Base-by-base conservation (phyloP, 2,329 filamentous ascomycete species). In the Phyllosticta citrichinensis region DNA sequence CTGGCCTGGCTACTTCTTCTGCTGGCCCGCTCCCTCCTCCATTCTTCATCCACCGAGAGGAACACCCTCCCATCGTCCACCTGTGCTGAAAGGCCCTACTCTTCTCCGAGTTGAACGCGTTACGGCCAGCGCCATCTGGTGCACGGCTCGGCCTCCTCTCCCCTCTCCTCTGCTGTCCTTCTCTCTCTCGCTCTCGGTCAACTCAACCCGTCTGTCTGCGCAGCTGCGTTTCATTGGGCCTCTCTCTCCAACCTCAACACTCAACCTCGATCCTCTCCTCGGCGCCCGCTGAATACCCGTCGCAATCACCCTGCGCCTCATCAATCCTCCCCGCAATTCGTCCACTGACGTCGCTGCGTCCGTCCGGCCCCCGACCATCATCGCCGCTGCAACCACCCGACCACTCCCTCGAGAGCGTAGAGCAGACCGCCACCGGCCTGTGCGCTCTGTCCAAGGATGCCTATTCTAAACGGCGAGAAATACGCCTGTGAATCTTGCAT, bases 401-500 rank as follows among this genome's bases (percentile, higher is more conserved):
- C 52, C 24, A n/a, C 56, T 40, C 10, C 60, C 56, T 61, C 19
- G 58, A 62, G 52, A 62, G 60, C 56, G 56, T 55, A 52, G 51
- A 50, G 51, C 60, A 58, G 60, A 57, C 60, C 60, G 60, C 60
- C 17, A 14, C 51, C 60, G 60, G 60, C 60, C 60, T 61, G 60
- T 61, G 47, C 60, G 57, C 55, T n/a, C 60, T 22, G 62, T 55
- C 35, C 64, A 67, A 71, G 66, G 64, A 74, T 74, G 72, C 71
- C 73, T 66, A 65, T 75, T 59, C 69, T 75, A 67, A 87, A 96
- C 82, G 93, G 93, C 76, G 91, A 96, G 81, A 97, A 97, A 81
- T 97, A 85, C 81, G 93, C 93, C 77, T 97, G 93, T 82, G 90
- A 96, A 80, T 92, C 92, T 79, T 99, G 94, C 80, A 91, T 99